phyloP scores from a whole-genome alignment of 2,329 filamentous ascomycete genomes.

The Stemphylium beticola region DNA sequence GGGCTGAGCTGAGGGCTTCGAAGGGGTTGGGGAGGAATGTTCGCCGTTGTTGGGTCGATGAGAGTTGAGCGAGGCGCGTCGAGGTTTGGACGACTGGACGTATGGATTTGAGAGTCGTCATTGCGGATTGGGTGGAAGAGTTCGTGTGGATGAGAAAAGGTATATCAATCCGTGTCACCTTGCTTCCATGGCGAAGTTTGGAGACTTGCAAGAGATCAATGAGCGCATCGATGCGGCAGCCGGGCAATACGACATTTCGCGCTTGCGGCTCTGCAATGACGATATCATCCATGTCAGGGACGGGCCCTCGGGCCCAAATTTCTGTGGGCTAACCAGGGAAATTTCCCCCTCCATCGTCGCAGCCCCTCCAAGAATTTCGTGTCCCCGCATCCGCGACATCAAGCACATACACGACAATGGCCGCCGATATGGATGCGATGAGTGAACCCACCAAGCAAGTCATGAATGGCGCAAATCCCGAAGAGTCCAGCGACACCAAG shows the following conservation, averaged over 20 bases:
- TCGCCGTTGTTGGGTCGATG: conserved; percentile 38
- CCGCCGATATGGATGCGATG: conserved; percentile 18
- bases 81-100: conserved; percentile 45
- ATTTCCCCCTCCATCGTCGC: conserved; percentile 18
- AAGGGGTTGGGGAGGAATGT: conserved; percentile 54
- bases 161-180: conserved; percentile 16
- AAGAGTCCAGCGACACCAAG: conserved; percentile 19
- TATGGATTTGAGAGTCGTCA: conserved; percentile 40
- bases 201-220: neutral
- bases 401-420: conserved; percentile 19
- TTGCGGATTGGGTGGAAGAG: conserved; percentile 14
- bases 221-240: conserved; percentile 12
- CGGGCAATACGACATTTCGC: conserved; percentile 10
- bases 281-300: conserved; percentile 26
- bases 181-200: conserved; percentile 20
- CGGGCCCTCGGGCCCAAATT: conserved; percentile 14
- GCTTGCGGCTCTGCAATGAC: conserved; percentile 32
- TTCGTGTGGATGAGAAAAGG: neutral
- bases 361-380: conserved; percentile 12
- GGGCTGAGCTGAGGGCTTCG: conserved; percentile 47
- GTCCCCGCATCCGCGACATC: conserved; percentile 6
- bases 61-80: conserved; percentile 18
- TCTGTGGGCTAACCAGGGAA: conserved; percentile 7
- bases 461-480: conserved; percentile 4
- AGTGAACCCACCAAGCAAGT: conserved; percentile 8